These are phyloP conservation scores for Candida sphagnicola DNA, from an alignment of 805 yeast genomes.

Conservation along the genomic window DNA sequence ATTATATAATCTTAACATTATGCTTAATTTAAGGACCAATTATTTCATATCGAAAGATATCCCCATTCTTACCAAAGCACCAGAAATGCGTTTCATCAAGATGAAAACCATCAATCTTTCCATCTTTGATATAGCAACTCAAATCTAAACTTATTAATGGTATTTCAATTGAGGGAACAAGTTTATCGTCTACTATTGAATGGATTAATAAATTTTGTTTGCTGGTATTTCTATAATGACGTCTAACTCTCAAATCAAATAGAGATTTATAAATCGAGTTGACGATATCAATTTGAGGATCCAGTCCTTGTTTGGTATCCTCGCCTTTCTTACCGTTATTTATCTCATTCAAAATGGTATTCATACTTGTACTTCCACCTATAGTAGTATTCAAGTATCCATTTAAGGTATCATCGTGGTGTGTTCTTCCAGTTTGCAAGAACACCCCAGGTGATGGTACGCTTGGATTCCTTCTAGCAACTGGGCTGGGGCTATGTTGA, in stretches of 20 bases:
- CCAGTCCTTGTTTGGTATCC: constrained; percentile 6
- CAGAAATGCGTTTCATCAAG: constrained; percentile 26
- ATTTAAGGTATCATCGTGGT: constrained; percentile 2
- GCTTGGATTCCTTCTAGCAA: not conserved
- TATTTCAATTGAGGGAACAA: constrained; percentile 35
- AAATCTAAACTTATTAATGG: constrained; percentile 32
- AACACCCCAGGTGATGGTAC: constrained; percentile 1
- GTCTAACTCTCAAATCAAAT: constrained; percentile 30
- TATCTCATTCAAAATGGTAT: constrained; percentile 13
- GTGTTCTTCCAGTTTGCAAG: constrained; percentile 2
- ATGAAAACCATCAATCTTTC: constrained; percentile 31
- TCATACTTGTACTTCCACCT: constrained; percentile 19
- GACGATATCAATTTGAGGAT: constrained; percentile 23
- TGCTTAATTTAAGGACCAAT: not conserved
- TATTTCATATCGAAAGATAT: constrained; percentile 30
- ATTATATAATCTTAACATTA: too few species aligned
- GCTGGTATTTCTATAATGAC: constrained; percentile 23
- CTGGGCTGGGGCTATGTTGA: constrained; percentile 5
- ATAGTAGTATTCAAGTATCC: constrained; percentile 6
- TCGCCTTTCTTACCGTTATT: constrained; percentile 2
- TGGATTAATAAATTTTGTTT: constrained; percentile 20
- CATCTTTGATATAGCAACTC: constrained; percentile 28
- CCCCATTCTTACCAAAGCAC: constrained; percentile 39
- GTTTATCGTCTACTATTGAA: constrained; percentile 33
- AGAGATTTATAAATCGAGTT: constrained; percentile 30